Evolutionary conservation across 2,329 filamentous ascomycete genomes (phyloP).

Genomic region (Aspergillus niger): DNA sequence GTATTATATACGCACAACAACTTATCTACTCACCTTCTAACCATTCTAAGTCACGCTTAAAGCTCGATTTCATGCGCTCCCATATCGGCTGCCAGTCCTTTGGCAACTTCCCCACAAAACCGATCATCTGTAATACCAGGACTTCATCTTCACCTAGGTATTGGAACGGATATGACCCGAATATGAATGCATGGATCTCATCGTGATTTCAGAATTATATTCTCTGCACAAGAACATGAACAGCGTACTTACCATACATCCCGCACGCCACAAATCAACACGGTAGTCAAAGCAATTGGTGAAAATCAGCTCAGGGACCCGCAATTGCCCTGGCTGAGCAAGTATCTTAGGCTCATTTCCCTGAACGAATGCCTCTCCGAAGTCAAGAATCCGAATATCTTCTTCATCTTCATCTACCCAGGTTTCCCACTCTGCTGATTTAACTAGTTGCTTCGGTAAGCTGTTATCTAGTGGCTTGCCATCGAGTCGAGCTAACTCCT

Average conservation of each 20-base stretch:
- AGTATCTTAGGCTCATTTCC: slow-evolving; percentile 24
- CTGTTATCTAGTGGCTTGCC: slow-evolving; percentile 23
- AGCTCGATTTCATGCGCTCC: slow-evolving; percentile 15
- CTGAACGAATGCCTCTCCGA: slow-evolving; percentile 28
- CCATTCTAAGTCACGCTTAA: slow-evolving; percentile 7
- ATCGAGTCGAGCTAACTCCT: slow-evolving; percentile 22
- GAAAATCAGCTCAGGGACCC: slow-evolving; percentile 36
- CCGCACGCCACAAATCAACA: slow-evolving; percentile 37
- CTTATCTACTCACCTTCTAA: slow-evolving; percentile 14
- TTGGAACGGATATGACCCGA: slow-evolving; percentile 20
- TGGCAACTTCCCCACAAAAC: slow-evolving; percentile 23
- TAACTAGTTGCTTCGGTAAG: slow-evolving; percentile 28
- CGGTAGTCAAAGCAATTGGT: slow-evolving; percentile 31
- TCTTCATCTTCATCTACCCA: slow-evolving; percentile 32
- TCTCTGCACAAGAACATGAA: background rate
- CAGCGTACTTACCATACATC: slow-evolving; percentile 24
- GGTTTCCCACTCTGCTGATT: slow-evolving; percentile 25
- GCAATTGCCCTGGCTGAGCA: slow-evolving; percentile 28
- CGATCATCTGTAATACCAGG: slow-evolving; percentile 25
- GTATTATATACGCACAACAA: background rate
- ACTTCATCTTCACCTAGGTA: slow-evolving; percentile 21
- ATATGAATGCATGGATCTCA: slow-evolving; percentile 28
- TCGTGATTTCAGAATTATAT: background rate
- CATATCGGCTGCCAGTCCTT: slow-evolving; percentile 24
- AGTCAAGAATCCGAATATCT: slow-evolving; percentile 27